Conservation (phyloP, 78 protist genomes). For the Cyanophora paradoxa region DNA sequence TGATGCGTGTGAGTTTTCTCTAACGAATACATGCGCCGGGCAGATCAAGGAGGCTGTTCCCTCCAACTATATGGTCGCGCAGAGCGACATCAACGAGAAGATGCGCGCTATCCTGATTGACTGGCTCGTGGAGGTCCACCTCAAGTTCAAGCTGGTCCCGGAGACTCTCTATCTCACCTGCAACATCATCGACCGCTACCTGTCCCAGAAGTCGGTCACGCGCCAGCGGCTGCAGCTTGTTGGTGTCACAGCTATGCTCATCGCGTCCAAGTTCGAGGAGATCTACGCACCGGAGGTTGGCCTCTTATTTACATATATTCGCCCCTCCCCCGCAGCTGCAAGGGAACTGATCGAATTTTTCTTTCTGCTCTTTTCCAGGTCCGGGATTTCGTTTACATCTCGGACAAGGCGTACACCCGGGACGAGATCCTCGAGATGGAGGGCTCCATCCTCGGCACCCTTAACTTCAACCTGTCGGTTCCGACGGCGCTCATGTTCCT, state of each 20-base stretch:
- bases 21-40: neutral
- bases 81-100: slow-evolving; percentile 49
- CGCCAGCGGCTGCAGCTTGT: slow-evolving; percentile 82
- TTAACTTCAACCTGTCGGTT: slow-evolving; percentile 69
- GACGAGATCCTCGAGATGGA: slow-evolving; percentile 85
- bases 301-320: too few relatives aligned
- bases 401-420: slow-evolving; percentile 89
- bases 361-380: too few relatives aligned
- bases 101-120: slow-evolving; percentile 78
- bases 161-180: slow-evolving; percentile 79
- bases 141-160: slow-evolving; percentile 47
- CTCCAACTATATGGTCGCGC: slow-evolving; percentile 24
- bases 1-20: neutral
- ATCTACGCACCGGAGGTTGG: slow-evolving; percentile 82
- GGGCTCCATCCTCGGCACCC: slow-evolving; percentile 53
- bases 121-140: slow-evolving; percentile 75
- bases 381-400: slow-evolving; percentile 87
- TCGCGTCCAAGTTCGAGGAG: slow-evolving; percentile 97
- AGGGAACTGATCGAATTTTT: too few relatives aligned
- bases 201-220: slow-evolving; percentile 42
- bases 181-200: slow-evolving; percentile 83
- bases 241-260: slow-evolving; percentile 87
- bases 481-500: slow-evolving; percentile 81
- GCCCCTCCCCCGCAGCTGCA: too few relatives aligned
- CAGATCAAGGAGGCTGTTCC: neutral